Base-by-base conservation (phyloP, 495 filamentous ascomycete species). In the Neurospora sp. region DNA sequence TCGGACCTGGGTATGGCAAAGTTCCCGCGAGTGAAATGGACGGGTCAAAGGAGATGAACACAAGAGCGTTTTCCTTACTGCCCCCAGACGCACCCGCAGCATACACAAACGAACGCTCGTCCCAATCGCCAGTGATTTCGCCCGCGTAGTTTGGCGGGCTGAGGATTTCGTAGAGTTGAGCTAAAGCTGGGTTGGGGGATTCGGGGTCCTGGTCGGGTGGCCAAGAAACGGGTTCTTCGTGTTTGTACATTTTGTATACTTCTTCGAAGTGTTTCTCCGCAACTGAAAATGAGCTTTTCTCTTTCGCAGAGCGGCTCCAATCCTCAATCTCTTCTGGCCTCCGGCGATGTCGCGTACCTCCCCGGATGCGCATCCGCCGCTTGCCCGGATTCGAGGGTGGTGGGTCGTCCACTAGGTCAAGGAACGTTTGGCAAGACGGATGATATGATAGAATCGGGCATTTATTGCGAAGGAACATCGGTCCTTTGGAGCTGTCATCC, bases 21-120 rank as follows among this genome's bases (percentile, higher is more conserved):
- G 73, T 71, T 0, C 78, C 79, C 14, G 70, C 38, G 23, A 83
- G 71, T 16, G 69, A 69, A 16, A 83, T 76, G 11, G 83, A 75
- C 0, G 90, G 87, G 75, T 93, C 90, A 76, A 91, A 93, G 42
- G 86, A 89, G 70, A 93, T 77, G 44, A 92, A 84, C 9, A 92
- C 81, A 39, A 93, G 76, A 0, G 86, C 85, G 27, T 35, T 66
- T 37, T 35, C 27, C 27, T 81, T 79, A 35, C 85, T 77, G 18
- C 87, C 82, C 27, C 78, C 77, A 1, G 77, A 72, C 6, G 78
- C 71, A 0, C 82, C 78, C 7, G 84, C 86, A 0, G 84, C 82
- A 74, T 90, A 88, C 5, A 92, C 82, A 5, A 91, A 78, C 14
- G 89, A 89, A 18, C 89, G 83, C n/a, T 92, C 90, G 70, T 92